phyloP scores from a whole-genome alignment of 768 basidiomycete genomes.

The Tephrocybe sp. region DNA sequence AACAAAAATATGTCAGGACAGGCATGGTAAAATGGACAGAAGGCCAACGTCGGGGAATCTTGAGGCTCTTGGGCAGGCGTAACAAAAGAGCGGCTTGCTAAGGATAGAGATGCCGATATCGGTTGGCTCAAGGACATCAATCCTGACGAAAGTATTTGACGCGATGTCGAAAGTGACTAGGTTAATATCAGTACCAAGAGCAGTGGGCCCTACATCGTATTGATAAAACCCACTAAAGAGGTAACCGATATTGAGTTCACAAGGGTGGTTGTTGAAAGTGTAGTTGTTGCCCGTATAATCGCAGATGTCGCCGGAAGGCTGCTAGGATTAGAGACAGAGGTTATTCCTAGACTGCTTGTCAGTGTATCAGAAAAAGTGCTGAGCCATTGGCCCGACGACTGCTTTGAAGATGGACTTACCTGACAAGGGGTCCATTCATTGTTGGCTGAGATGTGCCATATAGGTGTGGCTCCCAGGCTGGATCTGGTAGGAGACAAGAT shows the following conservation, averaged over 20 bases:
- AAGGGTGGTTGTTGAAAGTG: neutral
- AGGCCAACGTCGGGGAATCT: neutral
- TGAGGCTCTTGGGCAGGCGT: neutral
- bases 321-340: neutral
- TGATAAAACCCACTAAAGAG: neutral
- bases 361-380: neutral
- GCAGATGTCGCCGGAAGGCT: neutral
- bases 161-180: neutral
- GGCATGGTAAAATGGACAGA: neutral
- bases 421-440: conserved; percentile 5
- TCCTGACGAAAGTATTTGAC: neutral
- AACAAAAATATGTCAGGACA: neutral
- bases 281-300: too few species aligned
- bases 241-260: neutral
- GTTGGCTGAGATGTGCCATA: neutral
- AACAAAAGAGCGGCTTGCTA: neutral
- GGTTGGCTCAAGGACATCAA: conserved; percentile 4
- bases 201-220: neutral
- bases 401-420: conserved; percentile 6
- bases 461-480: neutral
- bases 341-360: conserved; percentile 1
- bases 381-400: neutral
- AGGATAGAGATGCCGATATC: neutral
- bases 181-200: neutral
- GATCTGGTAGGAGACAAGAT: neutral